Conservation (phyloP, 371 early-diverging fungal genomes). For the Zychaea mexicana region DNA sequence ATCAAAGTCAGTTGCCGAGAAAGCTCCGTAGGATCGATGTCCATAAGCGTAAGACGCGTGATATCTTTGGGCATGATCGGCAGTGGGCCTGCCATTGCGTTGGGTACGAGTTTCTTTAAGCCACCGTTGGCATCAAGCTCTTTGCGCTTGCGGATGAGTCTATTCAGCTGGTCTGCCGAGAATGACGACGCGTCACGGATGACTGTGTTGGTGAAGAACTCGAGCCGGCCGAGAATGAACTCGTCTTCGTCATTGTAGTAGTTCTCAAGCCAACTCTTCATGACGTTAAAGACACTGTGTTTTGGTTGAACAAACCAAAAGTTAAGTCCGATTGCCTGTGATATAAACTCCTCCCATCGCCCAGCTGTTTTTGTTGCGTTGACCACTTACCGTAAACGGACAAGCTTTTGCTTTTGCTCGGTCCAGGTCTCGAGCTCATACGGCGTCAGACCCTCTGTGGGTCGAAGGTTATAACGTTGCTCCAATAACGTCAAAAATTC, state of each 20-base stretch:
- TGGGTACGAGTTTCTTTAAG: slow-evolving; percentile 66
- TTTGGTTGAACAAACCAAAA: neutral
- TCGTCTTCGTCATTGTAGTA: slow-evolving; percentile 80
- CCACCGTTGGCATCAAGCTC: slow-evolving; percentile 54
- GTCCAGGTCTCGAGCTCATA: slow-evolving; percentile 79
- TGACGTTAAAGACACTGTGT: slow-evolving; percentile 76
- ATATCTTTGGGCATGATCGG: slow-evolving; percentile 74
- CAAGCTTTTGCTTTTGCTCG: slow-evolving; percentile 82
- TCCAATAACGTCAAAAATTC: slow-evolving; percentile 74
- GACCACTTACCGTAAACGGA: slow-evolving; percentile 68
- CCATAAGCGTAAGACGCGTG: slow-evolving; percentile 68
- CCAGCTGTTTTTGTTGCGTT: neutral
- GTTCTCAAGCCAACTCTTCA: slow-evolving; percentile 90
- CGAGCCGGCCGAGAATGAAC: slow-evolving; percentile 68
- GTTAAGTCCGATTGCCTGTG: too few species aligned
- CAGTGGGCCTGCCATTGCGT: slow-evolving; percentile 31
- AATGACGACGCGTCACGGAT: slow-evolving; percentile 75
- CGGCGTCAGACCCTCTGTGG: slow-evolving; percentile 70
- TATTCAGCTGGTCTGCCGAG: slow-evolving; percentile 72
- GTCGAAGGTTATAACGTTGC: slow-evolving; percentile 71
- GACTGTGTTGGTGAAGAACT: slow-evolving; percentile 75
- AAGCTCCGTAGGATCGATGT: slow-evolving; percentile 90
- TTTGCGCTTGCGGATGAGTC: slow-evolving; percentile 69
- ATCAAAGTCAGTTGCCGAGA: slow-evolving; percentile 93
- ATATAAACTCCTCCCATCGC: too few species aligned